phyloP scores from a whole-genome alignment of 2,329 filamentous ascomycete genomes.

The Fusarium lyarnte region DNA sequence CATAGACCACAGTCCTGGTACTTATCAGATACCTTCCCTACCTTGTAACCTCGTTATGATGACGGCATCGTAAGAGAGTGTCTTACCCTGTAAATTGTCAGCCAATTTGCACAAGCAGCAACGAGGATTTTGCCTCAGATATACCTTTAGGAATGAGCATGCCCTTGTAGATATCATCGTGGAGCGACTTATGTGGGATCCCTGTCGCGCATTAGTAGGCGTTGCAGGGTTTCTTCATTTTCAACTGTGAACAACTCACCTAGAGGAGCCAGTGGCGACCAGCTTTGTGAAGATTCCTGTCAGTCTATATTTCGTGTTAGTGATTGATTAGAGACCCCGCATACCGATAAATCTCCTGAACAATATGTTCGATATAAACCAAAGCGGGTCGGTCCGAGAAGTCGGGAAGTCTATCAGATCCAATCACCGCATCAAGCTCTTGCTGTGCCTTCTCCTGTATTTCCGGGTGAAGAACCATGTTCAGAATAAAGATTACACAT shows the following conservation, averaged over 20 bases:
- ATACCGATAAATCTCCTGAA: slow-evolving; percentile 56
- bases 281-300: slow-evolving; percentile 36
- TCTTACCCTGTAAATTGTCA: slow-evolving; percentile 35
- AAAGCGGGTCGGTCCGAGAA: slow-evolving; percentile 56
- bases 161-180: slow-evolving; percentile 66
- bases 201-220: slow-evolving; percentile 32
- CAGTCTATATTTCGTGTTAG: neutral
- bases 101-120: neutral
- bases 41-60: slow-evolving; percentile 3
- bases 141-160: slow-evolving; percentile 66
- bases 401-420: slow-evolving; percentile 53
- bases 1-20: slow-evolving; percentile 50
- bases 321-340: neutral
- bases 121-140: neutral
- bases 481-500: slow-evolving; percentile 53
- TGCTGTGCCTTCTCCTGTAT: slow-evolving; percentile 59
- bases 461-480: slow-evolving; percentile 53
- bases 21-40: slow-evolving; percentile 27
- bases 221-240: neutral
- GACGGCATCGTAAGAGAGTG: neutral
- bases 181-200: slow-evolving; percentile 64
- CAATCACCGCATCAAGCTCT: slow-evolving; percentile 57
- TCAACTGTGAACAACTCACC: slow-evolving; percentile 42
- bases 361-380: slow-evolving; percentile 55
- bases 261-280: slow-evolving; percentile 57